Percentiles rank a stretch among this genome's conserved stretches.
These are phyloP conservation scores for Chloris gayana DNA, from an alignment of 176 grass and related monocot species.

Conservation along the genomic window DNA sequence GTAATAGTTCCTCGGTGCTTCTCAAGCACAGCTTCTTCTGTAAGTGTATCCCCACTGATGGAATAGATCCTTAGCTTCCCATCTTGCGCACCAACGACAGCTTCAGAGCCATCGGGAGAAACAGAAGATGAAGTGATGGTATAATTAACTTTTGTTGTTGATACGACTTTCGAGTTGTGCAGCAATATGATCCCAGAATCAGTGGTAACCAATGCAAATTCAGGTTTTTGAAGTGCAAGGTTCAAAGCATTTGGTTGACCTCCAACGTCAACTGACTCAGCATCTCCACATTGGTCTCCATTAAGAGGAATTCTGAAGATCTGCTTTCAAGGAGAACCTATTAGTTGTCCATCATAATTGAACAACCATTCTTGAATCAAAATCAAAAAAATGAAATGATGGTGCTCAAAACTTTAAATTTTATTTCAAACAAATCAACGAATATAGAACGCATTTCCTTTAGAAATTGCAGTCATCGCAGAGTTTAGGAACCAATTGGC, in stretches of 20 bases:
- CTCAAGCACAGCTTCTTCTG: constrained; percentile 84
- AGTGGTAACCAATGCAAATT: constrained; percentile 73
- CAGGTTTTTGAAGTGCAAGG: constrained; percentile 64
- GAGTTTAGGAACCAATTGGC: background rate
- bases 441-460: constrained; percentile 10
- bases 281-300: constrained; percentile 79
- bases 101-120: constrained; percentile 84
- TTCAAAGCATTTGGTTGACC: constrained; percentile 88
- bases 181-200: constrained; percentile 79
- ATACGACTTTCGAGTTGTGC: constrained; percentile 67
- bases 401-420: background rate
- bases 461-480: background rate
- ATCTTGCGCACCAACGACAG: constrained; percentile 84
- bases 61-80: constrained; percentile 87
- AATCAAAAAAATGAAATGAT: background rate
- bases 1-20: constrained; percentile 96
- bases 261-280: constrained; percentile 77
- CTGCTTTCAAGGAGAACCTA: constrained; percentile 45
- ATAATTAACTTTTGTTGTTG: constrained; percentile 68
- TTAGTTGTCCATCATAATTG: constrained; percentile 36
- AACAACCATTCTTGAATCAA: constrained; percentile 17
- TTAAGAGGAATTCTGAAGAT: constrained; percentile 83
- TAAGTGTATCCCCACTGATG: constrained; percentile 62
- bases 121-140: constrained; percentile 76
- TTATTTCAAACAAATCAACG: constrained; percentile 8